Base-by-base conservation (phyloP, 2,329 filamentous ascomycete species). In the Alternaria metachromatica region DNA sequence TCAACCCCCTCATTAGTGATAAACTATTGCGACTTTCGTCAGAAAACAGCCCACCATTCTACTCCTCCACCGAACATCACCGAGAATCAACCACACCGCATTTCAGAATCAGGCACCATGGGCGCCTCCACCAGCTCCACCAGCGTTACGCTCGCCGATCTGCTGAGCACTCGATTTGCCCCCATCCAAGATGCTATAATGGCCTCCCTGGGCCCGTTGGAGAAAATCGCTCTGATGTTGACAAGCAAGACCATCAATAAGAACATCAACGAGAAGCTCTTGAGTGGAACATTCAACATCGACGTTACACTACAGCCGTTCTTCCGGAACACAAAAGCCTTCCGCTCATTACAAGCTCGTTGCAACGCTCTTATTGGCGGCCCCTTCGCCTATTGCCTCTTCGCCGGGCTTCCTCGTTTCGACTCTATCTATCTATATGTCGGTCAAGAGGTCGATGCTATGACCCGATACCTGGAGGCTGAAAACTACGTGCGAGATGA, bases 331-430 rank as follows among this genome's bases (percentile, higher is more conserved):
- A 51, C 53, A 3, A 5, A 23, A 1, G 30, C n/a, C 9, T 67
- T 67, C 20, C 62, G 62, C 4, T 56, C 30, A 11, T 3, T 55
- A 1, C 48, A 45, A 33, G 45, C 53, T 3, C 15, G 21, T 6
- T 64, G 55, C 37, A 28, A 43, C 18, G 48, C 25, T 5, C 20
- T 62, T 10, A 23, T 66, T 11, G 12, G 15, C 11, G 54, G 61
- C 15, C 6, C 10, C 3, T 33, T 37, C 33, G 45, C 55, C 8
- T 55, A 26, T 1, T 12, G 45, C 8, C 50, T 55, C 43, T 45
- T 56, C 54, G 30, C 25, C 12, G 21, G 45, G 21, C 11, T n/a
- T 15, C 13, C 23, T 48, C 21, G 21, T n/a, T 25, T n/a, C 13
- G 12, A 13, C 23, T 13, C 2, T 12, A 13, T 48, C 18, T 25